Conservation (phyloP, 306 rosid genomes). For the Ammopiptanthus mongolicus region DNA sequence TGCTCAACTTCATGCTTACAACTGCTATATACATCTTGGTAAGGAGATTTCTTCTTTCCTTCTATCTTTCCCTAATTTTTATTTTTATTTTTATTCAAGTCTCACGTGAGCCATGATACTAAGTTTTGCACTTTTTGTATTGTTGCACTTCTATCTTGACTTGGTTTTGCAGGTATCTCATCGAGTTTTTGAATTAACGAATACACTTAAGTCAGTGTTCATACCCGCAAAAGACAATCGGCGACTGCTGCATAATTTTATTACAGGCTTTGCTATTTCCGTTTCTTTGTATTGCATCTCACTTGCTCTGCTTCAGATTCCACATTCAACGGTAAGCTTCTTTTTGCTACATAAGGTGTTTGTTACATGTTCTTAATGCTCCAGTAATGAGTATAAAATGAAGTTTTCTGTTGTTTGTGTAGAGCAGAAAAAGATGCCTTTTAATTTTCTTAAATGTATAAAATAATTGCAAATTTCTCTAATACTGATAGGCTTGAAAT, state of each 20-base stretch:
- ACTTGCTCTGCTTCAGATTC: constrained; percentile 60
- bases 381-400: not conserved
- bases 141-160: constrained; percentile 22
- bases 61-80: not conserved
- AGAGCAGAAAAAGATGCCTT: not conserved
- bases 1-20: constrained; percentile 96
- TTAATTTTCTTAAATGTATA: not conserved
- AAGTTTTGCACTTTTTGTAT: constrained; percentile 11
- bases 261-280: constrained; percentile 58
- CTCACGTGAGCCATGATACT: constrained; percentile 5
- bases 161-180: constrained; percentile 69
- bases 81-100: not conserved
- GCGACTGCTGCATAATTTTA: constrained; percentile 71
- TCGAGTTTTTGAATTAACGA: constrained; percentile 87
- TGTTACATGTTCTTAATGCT: not conserved
- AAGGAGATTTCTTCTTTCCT: constrained; percentile 27
- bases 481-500: constrained; percentile 43
- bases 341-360: not conserved
- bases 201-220: constrained; percentile 72
- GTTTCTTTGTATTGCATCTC: constrained; percentile 58
- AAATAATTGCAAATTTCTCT: constrained; percentile 9
- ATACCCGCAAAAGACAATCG: constrained; percentile 83
- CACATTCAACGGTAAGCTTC: constrained; percentile 56
- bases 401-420: not conserved
- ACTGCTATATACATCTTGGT: constrained; percentile 83